Evolutionary conservation across 352 stramenopile genomes (phyloP).

Genomic region (Bremia lactucae): DNA sequence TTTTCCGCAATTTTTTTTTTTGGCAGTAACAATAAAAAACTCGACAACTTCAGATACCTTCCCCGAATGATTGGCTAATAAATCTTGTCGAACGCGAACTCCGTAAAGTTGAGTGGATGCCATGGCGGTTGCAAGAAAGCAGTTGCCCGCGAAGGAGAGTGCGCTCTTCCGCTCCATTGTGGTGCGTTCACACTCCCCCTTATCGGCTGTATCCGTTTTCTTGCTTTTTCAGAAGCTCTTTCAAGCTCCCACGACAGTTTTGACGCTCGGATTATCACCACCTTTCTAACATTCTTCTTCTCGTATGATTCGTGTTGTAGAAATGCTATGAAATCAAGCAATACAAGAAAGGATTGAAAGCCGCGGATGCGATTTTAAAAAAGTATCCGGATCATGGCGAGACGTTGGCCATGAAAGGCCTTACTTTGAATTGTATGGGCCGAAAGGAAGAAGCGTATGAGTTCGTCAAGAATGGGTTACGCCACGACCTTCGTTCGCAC

Average conservation of each 20-base stretch:
- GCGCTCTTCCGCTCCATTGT: conserved; percentile 94
- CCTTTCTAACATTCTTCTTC: conserved; percentile 1
- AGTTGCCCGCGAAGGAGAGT: conserved; percentile 89
- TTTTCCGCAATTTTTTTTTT: too few species aligned
- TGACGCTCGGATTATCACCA: background rate
- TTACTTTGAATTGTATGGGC: conserved; percentile 92
- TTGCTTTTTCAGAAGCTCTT: background rate
- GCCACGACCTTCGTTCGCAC: conserved; percentile 89
- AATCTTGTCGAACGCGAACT: too few species aligned
- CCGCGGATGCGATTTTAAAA: conserved; percentile 91
- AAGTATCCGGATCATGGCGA: conserved; percentile 96
- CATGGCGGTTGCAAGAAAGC: conserved; percentile 50
- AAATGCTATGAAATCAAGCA: conserved; percentile 98
- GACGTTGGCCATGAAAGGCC: conserved; percentile 95
- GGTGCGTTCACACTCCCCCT: conserved; percentile 27
- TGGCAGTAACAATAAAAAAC: too few species aligned
- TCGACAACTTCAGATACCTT: too few species aligned
- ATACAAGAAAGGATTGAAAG: conserved; percentile 98
- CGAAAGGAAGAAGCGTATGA: conserved; percentile 94
- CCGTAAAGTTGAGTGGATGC: conserved; percentile 14
- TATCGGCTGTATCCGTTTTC: background rate
- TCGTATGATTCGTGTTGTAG: conserved; percentile 10
- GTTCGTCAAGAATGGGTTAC: conserved; percentile 90
- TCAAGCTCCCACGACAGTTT: background rate
- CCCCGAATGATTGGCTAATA: too few species aligned